Evolutionary conservation across 164 flowering plant species (phyloP).

Genomic region (Liriodendron chinense): DNA sequence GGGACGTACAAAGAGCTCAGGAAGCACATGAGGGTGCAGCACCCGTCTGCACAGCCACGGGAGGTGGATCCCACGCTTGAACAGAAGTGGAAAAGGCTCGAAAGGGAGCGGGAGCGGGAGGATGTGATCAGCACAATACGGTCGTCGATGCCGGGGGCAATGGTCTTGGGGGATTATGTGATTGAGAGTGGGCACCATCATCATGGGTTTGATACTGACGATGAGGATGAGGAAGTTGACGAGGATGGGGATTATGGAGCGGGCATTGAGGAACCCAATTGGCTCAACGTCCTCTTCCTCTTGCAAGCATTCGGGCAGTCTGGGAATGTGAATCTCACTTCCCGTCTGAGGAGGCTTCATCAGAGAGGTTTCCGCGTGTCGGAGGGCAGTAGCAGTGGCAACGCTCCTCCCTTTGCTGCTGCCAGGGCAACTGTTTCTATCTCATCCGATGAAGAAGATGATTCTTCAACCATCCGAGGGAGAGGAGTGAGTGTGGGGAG

Average conservation of each 20-base stretch:
- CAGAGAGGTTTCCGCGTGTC: conserved; percentile 24
- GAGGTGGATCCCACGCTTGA: conserved; percentile 45
- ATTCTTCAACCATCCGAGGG: neutral
- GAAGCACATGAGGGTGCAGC: conserved; percentile 39
- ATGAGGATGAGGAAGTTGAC: conserved; percentile 3
- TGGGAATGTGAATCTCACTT: conserved; percentile 28
- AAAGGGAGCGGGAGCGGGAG: conserved; percentile 44
- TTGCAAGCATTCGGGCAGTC: conserved; percentile 52
- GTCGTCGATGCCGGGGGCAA: conserved; percentile 49
- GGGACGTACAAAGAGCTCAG: conserved; percentile 41
- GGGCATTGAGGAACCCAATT: conserved; percentile 27
- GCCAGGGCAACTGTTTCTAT: conserved; percentile 2
- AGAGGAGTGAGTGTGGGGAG: conserved; percentile 18
- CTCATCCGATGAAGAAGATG: conserved; percentile 13
- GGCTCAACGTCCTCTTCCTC: conserved; percentile 45
- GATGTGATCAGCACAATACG: conserved; percentile 52
- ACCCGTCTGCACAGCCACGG: conserved; percentile 41
- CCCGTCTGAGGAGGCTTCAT: conserved; percentile 34
- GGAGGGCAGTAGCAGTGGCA: conserved; percentile 13
- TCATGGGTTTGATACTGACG: conserved; percentile 25
- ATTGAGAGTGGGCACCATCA: conserved; percentile 26
- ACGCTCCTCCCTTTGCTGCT: conserved; percentile 4
- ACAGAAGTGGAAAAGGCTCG: conserved; percentile 45
- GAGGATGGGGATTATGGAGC: conserved; percentile 21
- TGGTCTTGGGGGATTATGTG: conserved; percentile 53